Conservation (phyloP, 805 yeast genomes). For the Wickerhamiella vanderwaltii region DNA sequence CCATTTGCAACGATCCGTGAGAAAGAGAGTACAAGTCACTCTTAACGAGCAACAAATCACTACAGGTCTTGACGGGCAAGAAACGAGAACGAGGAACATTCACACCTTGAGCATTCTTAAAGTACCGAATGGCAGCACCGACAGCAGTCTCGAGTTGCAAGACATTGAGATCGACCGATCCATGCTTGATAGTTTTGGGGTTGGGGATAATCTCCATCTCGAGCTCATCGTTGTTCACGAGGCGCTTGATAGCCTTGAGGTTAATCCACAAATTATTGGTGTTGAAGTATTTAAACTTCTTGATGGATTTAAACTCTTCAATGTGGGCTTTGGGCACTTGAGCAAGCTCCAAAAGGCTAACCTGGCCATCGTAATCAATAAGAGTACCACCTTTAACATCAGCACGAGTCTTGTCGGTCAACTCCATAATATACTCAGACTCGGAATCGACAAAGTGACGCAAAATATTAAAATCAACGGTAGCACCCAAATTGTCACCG, state of each 20-base stretch:
- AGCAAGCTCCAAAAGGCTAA: conserved; percentile 88
- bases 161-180: conserved; percentile 68
- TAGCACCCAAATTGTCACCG: conserved; percentile 98
- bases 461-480: conserved; percentile 82
- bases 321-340: conserved; percentile 98
- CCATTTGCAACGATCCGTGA: conserved; percentile 81
- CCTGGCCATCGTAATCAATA: conserved; percentile 89
- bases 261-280: conserved; percentile 97
- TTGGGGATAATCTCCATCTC: conserved; percentile 94
- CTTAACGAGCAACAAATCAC: conserved; percentile 86
- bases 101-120: conserved; percentile 90
- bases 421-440: conserved; percentile 94
- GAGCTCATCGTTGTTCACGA: conserved; percentile 71
- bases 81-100: conserved; percentile 97
- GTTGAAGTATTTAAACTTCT: conserved; percentile 95
- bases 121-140: conserved; percentile 97
- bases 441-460: conserved; percentile 86
- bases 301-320: conserved; percentile 94
- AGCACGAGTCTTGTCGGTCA: conserved; percentile 97
- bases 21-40: conserved; percentile 84
- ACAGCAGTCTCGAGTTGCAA: conserved; percentile 96
- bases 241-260: conserved; percentile 83
- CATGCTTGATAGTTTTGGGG: conserved; percentile 67
- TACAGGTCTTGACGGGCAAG: conserved; percentile 95
- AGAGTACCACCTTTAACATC: conserved; percentile 99